Percentiles rank a stretch among this genome's conserved stretches.
phyloP scores from a whole-genome alignment of 1,139 yeast genomes.

The Scheffersomyces stambukii region DNA sequence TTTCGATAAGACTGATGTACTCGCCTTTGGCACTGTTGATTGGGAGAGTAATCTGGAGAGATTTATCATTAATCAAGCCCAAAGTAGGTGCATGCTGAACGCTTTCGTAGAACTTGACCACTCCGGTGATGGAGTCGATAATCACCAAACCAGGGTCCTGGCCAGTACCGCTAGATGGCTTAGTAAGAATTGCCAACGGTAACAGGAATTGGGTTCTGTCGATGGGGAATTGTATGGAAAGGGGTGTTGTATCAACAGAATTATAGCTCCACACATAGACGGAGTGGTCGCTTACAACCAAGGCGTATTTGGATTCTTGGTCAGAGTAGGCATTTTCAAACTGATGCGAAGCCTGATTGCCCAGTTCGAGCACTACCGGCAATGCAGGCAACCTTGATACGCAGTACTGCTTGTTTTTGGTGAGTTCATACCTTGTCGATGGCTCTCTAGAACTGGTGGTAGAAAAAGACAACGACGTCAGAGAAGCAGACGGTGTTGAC shows the following conservation, averaged over 20 bases:
- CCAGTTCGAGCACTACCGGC: constrained; percentile 43
- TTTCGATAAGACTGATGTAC: constrained; percentile 51
- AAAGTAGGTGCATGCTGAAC: constrained; percentile 66
- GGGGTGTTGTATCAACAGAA: constrained; percentile 57
- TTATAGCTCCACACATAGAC: constrained; percentile 70
- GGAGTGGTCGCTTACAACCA: constrained; percentile 46
- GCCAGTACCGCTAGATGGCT: constrained; percentile 56
- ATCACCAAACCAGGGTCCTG: constrained; percentile 68
- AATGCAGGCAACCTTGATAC: constrained; percentile 58
- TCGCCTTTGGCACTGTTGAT: constrained; percentile 46
- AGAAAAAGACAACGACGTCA: too few relatives aligned
- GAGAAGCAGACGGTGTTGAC: too few relatives aligned
- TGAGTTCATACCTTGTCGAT: constrained; percentile 38
- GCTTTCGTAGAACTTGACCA: constrained; percentile 60
- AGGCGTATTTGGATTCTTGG: constrained; percentile 49
- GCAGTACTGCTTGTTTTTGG: constrained; percentile 57
- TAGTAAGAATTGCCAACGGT: constrained; percentile 62
- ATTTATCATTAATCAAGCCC: constrained; percentile 49
- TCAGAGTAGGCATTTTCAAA: constrained; percentile 51
- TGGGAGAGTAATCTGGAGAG: constrained; percentile 32
- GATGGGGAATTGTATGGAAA: constrained; percentile 48
- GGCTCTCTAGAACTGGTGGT: too few relatives aligned
- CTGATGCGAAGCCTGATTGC: constrained; percentile 4
- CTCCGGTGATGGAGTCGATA: constrained; percentile 53
- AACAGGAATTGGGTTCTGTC: constrained; percentile 10